These are phyloP conservation scores for Galium porrigens DNA, from an alignment of 305 asterid species.

Conservation along the genomic window DNA sequence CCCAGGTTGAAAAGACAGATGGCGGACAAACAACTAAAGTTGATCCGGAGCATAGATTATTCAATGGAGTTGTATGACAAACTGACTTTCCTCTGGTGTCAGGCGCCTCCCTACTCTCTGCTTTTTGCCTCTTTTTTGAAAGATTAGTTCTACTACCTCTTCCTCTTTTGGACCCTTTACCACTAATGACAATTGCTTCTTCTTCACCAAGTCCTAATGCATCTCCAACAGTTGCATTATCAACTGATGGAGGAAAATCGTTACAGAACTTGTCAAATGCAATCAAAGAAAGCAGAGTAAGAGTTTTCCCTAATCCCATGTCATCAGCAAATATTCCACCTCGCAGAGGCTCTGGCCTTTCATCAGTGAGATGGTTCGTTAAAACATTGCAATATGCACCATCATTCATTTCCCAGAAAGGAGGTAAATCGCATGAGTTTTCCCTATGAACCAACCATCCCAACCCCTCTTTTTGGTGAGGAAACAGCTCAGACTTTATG, in stretches of 20 bases:
- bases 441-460: conserved; percentile 79
- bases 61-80: conserved; percentile 19
- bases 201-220: conserved; percentile 26
- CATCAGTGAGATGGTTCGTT: conserved; percentile 48
- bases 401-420: conserved; percentile 65
- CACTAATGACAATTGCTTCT: neutral
- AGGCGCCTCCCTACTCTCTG: conserved; percentile 20
- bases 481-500: conserved; percentile 51
- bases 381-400: conserved; percentile 51
- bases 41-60: conserved; percentile 27
- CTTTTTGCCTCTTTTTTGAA: conserved; percentile 37
- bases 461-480: conserved; percentile 78
- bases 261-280: conserved; percentile 50
- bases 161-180: conserved; percentile 37
- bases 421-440: conserved; percentile 58
- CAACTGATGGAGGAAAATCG: conserved; percentile 17
- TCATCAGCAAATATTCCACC: conserved; percentile 98
- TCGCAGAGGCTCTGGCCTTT: conserved; percentile 60
- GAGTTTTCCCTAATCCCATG: conserved; percentile 95
- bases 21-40: conserved; percentile 81
- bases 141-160: conserved; percentile 26
- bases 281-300: conserved; percentile 70
- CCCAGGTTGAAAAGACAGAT: conserved; percentile 75
- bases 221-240: conserved; percentile 20
- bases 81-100: conserved; percentile 16